Conservation (phyloP, 1,284 basidiomycete genomes). For the Marasmius sp. region DNA sequence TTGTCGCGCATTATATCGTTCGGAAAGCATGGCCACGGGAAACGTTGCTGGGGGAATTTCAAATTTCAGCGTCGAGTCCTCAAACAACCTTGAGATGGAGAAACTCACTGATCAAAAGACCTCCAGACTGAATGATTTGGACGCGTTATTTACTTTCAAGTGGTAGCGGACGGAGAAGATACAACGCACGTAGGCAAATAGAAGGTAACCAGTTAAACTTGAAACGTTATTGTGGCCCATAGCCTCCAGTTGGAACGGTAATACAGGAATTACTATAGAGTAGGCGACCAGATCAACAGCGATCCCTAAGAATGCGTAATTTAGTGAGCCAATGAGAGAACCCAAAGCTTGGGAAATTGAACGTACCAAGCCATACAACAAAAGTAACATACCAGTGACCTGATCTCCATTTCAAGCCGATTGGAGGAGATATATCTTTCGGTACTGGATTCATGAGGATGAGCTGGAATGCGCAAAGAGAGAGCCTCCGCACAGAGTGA, state of each 20-base stretch:
- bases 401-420: slow-evolving; percentile 52
- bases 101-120: slow-evolving; percentile 49
- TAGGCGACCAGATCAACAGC: slow-evolving; percentile 66
- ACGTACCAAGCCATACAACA: slow-evolving; percentile 37
- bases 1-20: slow-evolving; percentile 55
- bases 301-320: slow-evolving; percentile 43
- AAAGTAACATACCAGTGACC: slow-evolving; percentile 53
- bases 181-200: slow-evolving; percentile 59
- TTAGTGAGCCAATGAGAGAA: neutral
- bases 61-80: neutral
- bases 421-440: slow-evolving; percentile 18
- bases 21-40: slow-evolving; percentile 68
- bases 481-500: too few species aligned
- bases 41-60: slow-evolving; percentile 53
- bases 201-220: slow-evolving; percentile 64
- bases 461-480: too few species aligned
- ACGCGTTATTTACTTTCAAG: slow-evolving; percentile 1
- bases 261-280: slow-evolving; percentile 70
- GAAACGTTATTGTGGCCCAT: slow-evolving; percentile 56
- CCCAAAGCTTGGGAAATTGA: neutral
- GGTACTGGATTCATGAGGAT: too few species aligned
- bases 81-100: neutral
- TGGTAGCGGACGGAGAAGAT: neutral
- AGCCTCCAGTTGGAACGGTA: slow-evolving; percentile 69
- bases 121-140: slow-evolving; percentile 37